Base-by-base conservation (phyloP, 2,329 filamentous ascomycete genomes). In the Phialemoniopsis sp. region DNA sequence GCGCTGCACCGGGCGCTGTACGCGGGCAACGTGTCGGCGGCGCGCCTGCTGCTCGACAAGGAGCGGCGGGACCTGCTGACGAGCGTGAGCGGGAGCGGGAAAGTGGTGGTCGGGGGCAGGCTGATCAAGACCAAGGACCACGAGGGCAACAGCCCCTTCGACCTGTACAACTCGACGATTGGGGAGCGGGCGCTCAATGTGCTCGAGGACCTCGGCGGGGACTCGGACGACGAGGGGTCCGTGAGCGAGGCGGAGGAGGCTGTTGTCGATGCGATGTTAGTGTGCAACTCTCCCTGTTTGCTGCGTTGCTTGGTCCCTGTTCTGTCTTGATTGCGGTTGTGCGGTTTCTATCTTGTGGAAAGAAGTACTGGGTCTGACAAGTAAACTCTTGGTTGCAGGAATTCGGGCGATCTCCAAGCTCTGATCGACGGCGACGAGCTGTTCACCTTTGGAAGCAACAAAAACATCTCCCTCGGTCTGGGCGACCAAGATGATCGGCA, bases 401-500 rank as follows among this genome's bases (percentile, higher is more conserved):
- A 32, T 34, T 38, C 38, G 19, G 39, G 35, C 13, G 39, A 37
- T 18, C 45, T 48, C 18, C 53, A 54, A 17, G 41, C 36, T 4
- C 41, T 45, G 1, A 41, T 46, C 3, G 46, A 54, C 19, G 91
- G 89, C 8, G 88, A 95, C 53, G 93, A 98, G 56, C 68, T 96
- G 1, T 97, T 89, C 54, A 85, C 89, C 1, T 96, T 97, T 62
- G 93, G 93, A 36, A 97, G 90, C 63, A 98, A 96, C 64, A 94
- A 93, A 56, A 98, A 98, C 51, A 66, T 95, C 9, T 93, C 87
- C 0, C 76, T 98, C 16, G 93, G 93, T 2, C 84, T 97, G 44
- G 90, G 90, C n/a, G 90, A 98, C 56, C 85, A 94, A 53, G 89
- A 96, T 58, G 91, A 98, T 56, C 82, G 93, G 4, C 90, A 97